phyloP scores from a whole-genome alignment of 148 eudicot species.

The Selenicereus undatus region DNA sequence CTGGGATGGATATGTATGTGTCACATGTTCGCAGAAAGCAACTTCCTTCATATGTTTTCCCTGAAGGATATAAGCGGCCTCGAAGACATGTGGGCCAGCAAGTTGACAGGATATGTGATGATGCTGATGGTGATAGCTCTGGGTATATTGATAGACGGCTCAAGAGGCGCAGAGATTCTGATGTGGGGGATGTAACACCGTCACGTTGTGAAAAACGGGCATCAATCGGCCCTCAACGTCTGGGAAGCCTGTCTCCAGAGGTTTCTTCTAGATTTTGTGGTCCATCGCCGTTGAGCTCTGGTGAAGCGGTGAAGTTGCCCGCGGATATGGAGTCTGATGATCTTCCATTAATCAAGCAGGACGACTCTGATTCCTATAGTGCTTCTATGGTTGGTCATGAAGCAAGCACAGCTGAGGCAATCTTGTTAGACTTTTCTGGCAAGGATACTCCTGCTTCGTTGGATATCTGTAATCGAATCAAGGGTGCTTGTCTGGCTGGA shows the following conservation, averaged over 20 bases:
- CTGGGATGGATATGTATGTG: conserved; percentile 73
- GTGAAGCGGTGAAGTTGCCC: conserved; percentile 26
- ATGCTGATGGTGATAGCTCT: conserved; percentile 35
- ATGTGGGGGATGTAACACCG: conserved; percentile 30
- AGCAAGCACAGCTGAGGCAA: conserved; percentile 16
- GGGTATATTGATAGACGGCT: conserved; percentile 40
- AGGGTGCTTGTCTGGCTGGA: conserved; percentile 25
- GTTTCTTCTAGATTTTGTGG: conserved; percentile 34
- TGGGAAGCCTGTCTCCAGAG: conserved; percentile 45
- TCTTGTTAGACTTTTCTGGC: conserved; percentile 11
- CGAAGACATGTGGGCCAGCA: conserved; percentile 43
- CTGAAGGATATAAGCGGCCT: conserved; percentile 59
- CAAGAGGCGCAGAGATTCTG: conserved; percentile 48
- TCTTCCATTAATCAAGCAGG: conserved; percentile 10
- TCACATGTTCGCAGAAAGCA: conserved; percentile 77
- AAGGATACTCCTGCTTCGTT: conserved; percentile 23
- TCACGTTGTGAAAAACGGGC: conserved; percentile 43
- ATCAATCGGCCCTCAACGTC: conserved; percentile 51
- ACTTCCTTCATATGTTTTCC: conserved; percentile 66
- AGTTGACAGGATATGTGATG: conserved; percentile 35
- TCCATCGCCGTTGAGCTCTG: conserved; percentile 32
- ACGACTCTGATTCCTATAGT: conserved; percentile 14
- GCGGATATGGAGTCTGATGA: conserved; percentile 7
- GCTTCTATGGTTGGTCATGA: conserved; percentile 21
- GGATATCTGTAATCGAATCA: conserved; percentile 31